Evolutionary conservation across 257 asterid genomes (phyloP).

Genomic region (Cinchona pubescens): DNA sequence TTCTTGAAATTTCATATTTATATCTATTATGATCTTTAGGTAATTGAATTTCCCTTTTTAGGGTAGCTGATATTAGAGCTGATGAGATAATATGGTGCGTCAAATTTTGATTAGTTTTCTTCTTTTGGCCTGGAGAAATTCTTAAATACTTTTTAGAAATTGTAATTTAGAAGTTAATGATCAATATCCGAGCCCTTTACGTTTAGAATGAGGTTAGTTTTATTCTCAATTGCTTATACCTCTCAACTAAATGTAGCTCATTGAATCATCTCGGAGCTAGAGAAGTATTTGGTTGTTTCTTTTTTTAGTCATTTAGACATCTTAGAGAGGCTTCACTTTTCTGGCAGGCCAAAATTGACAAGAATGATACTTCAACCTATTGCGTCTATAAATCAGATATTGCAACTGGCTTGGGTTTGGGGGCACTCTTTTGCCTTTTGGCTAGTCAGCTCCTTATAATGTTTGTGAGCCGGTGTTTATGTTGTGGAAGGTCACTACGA

Average conservation of each 20-base stretch:
- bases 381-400: constrained; percentile 64
- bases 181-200: background rate
- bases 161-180: background rate
- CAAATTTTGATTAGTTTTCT: background rate
- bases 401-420: constrained; percentile 72
- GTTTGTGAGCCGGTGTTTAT: constrained; percentile 61
- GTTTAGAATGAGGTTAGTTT: background rate
- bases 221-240: background rate
- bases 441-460: constrained; percentile 66
- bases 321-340: background rate
- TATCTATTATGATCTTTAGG: background rate
- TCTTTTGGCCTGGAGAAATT: background rate
- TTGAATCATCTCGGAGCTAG: background rate
- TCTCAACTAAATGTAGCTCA: background rate
- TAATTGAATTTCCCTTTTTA: background rate
- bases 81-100: background rate
- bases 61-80: too few species aligned
- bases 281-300: background rate
- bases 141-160: background rate
- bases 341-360: constrained; percentile 42
- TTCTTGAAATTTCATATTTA: background rate
- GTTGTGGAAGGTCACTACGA: constrained; percentile 72
- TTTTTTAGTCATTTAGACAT: background rate
- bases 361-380: constrained; percentile 34
- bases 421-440: constrained; percentile 57